phyloP scores from a whole-genome alignment of 2,329 filamentous ascomycete genomes.

The Curvularia eragrostidis region DNA sequence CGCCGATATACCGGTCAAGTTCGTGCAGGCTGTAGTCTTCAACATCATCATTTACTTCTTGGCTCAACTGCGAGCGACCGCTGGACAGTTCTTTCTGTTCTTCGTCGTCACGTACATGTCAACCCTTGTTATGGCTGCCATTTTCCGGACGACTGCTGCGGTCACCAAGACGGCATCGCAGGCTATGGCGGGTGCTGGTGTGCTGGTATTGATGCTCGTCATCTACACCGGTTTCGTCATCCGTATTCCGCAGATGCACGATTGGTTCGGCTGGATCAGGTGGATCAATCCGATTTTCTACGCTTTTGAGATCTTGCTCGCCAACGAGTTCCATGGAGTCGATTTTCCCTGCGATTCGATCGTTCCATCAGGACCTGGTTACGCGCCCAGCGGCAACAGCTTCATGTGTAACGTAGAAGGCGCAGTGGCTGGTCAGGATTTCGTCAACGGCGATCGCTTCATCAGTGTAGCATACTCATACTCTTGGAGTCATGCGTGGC shows the following conservation, averaged over 20 bases:
- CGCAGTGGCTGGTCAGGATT: conserved; percentile 47
- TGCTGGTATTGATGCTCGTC: conserved; percentile 69
- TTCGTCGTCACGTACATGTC: conserved; percentile 62
- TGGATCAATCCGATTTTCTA: conserved; percentile 78
- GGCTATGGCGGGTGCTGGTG: conserved; percentile 61
- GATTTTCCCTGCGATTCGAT: conserved; percentile 46
- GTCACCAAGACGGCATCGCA: conserved; percentile 70
- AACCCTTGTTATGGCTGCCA: conserved; percentile 76
- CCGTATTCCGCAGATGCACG: conserved; percentile 64
- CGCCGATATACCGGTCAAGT: conserved; percentile 81
- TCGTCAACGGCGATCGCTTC: conserved; percentile 51
- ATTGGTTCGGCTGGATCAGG: conserved; percentile 55
- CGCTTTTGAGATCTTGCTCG: conserved; percentile 78
- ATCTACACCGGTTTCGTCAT: conserved; percentile 73
- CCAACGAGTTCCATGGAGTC: conserved; percentile 68
- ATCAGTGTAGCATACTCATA: conserved; percentile 45
- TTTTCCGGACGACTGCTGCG: conserved; percentile 80
- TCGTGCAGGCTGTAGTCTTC: conserved; percentile 73
- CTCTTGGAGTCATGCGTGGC: conserved; percentile 55
- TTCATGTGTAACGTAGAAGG: conserved; percentile 51
- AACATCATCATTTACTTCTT: conserved; percentile 86
- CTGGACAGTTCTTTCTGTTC: conserved; percentile 84
- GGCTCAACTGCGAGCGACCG: conserved; percentile 74
- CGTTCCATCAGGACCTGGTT: conserved; percentile 50
- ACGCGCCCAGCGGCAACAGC: conserved; percentile 30